These are phyloP conservation scores for Pseudocercospora musae DNA, from an alignment of 2,329 filamentous ascomycete genomes.

Conservation along the genomic window DNA sequence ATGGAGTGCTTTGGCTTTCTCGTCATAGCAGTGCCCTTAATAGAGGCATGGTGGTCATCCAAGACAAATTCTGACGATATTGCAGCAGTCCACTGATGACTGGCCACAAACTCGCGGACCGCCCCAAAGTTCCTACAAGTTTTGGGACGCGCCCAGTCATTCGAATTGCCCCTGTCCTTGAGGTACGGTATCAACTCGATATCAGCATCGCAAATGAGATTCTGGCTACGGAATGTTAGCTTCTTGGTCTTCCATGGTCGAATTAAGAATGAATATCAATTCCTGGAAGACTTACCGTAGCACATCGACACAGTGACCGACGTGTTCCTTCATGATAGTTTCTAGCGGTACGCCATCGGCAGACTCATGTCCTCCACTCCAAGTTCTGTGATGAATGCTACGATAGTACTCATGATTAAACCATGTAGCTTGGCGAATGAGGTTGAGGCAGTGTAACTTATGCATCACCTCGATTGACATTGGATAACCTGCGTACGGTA, in stretches of 20 bases:
- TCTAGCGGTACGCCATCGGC: background rate
- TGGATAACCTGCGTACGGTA: background rate
- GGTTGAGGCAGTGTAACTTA: conserved; percentile 2
- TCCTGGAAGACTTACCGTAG: conserved; percentile 2
- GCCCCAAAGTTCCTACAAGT: background rate
- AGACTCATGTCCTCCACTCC: background rate
- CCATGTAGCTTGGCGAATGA: background rate
- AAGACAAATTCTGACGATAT: background rate
- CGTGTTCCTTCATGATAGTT: background rate
- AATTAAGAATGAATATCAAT: too few relatives aligned
- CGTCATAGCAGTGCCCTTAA: background rate
- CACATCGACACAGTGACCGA: conserved; percentile 8
- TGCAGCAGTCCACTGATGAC: background rate
- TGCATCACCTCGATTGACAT: conserved; percentile 1
- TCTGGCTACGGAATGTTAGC: background rate
- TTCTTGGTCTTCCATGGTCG: too few relatives aligned
- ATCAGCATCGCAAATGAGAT: conserved; percentile 10
- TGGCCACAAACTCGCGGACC: background rate
- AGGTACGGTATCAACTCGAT: background rate
- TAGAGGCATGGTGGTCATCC: background rate
- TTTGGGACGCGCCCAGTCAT: background rate
- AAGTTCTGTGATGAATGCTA: background rate
- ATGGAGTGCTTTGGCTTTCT: background rate
- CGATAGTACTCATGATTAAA: background rate
- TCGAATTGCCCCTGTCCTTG: background rate